Evolutionary conservation across 495 filamentous ascomycete genomes (phyloP), one percentile per base, ranked within the genome.

Genomic region (Physcia stellaris): DNA sequence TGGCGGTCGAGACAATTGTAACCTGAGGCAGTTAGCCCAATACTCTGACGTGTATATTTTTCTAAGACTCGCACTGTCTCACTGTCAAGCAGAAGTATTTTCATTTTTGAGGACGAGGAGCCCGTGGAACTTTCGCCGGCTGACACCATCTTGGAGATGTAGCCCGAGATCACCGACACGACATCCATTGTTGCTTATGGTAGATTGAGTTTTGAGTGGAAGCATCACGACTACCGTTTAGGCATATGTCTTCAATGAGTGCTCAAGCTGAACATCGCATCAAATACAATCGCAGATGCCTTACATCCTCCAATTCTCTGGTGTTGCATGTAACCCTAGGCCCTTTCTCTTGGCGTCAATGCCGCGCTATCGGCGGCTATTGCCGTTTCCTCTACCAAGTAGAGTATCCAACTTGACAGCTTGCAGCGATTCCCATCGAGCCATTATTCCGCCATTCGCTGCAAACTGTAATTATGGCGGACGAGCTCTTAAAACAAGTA

Each of bases 61-160:
- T 50, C 23, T 32, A 47, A 47, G 50, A 53, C 53, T 70, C 75
- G 55, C 62, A 83, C 83, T 54, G 90, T 98, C 62, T 95, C 90
- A 60, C 75, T 80, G 61, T 98, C 90, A 40, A 98, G 69, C 48
- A 98, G 70, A 38, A 98, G 66, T 50, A 95, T 88, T 77, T 98
- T 98, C 90, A 98, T 98, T 70, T 96, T 96, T 24, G 84, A 75
- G 10, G 85, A 80, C 29, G 83, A 71, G 26, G 73, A 68, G 33
- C 77, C 76, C 29, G 72, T 40, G 39, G 75, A 64, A 49, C 66
- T 65, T 58, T 93, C 86, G 55, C 88, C 88, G 46, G 77, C 76
- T 31, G 84, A 80, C 57, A 95, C 77, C 80, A 98, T 95, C 75
- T 88, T 94, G 56, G 83, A 80, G 68, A 98, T 79, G 70, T 96